Evolutionary conservation across 805 yeast species (phyloP).

Genomic region (Candida coleopterorum): DNA sequence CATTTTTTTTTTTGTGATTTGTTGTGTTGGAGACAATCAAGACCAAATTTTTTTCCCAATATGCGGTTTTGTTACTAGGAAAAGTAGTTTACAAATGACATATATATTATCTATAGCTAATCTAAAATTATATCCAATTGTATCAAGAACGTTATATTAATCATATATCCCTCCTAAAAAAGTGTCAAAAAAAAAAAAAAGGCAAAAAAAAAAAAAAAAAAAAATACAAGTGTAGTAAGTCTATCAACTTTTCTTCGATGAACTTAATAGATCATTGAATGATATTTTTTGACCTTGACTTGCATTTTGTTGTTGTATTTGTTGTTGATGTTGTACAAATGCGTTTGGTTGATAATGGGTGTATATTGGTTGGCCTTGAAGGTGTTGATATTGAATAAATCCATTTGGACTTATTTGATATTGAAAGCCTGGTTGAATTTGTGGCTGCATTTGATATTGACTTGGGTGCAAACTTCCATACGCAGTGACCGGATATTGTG

Average conservation of each 20-base stretch:
- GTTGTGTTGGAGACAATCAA: too few species aligned
- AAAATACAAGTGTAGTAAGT: too few species aligned
- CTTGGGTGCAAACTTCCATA: slow-evolving; percentile 15
- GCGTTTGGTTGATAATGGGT: slow-evolving; percentile 12
- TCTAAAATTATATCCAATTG: too few species aligned
- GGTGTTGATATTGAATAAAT: slow-evolving; percentile 20
- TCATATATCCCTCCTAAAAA: too few species aligned
- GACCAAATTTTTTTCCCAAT: too few species aligned
- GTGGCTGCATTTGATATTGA: slow-evolving; percentile 13
- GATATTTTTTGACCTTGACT: slow-evolving; percentile 33
- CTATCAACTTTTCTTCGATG: slow-evolving; percentile 2
- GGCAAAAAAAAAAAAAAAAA: too few species aligned
- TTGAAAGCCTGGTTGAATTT: slow-evolving; percentile 22
- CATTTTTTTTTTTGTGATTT: too few species aligned
- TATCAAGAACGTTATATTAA: too few species aligned
- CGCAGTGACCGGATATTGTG: slow-evolving; percentile 29
- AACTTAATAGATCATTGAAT: slow-evolving; percentile 29
- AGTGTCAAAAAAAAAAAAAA: too few species aligned
- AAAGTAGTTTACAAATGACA: too few species aligned
- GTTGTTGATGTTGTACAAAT: slow-evolving; percentile 13
- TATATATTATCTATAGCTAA: too few species aligned
- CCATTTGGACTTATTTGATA: slow-evolving; percentile 29
- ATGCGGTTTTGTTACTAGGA: too few species aligned
- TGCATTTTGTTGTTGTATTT: slow-evolving; percentile 9
- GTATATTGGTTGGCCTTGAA: slow-evolving; percentile 7